Evolutionary conservation across 768 basidiomycete genomes (phyloP).

Genomic region (Tricholoma furcatifolium): DNA sequence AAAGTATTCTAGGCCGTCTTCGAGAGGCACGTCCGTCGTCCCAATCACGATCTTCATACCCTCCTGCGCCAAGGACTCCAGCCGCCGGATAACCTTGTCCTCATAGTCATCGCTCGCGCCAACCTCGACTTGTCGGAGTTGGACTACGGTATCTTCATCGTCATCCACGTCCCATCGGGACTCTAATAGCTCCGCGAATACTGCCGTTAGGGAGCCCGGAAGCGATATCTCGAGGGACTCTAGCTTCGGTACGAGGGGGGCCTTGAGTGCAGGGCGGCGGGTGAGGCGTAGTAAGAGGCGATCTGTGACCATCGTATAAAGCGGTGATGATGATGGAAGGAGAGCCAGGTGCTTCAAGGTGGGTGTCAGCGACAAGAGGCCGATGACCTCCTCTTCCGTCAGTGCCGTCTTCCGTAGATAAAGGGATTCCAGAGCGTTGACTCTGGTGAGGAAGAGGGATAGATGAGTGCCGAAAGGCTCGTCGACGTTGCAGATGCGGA

Average conservation of each 20-base stretch:
- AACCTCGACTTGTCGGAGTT: constrained; percentile 15
- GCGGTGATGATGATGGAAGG: constrained; percentile 27
- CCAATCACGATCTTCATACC: constrained; percentile 19
- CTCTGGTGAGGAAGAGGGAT: constrained; percentile 30
- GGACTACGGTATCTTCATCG: constrained; percentile 4
- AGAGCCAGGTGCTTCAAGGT: constrained; percentile 34
- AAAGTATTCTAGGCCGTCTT: constrained; percentile 14
- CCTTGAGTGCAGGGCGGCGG: constrained; percentile 26
- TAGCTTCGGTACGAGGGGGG: constrained; percentile 30
- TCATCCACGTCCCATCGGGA: constrained; percentile 22
- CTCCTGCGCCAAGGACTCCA: constrained; percentile 16
- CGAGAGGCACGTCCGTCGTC: constrained; percentile 13
- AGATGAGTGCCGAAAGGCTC: constrained; percentile 32
- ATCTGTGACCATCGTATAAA: constrained; percentile 30
- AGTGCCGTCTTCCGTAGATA: constrained; percentile 38
- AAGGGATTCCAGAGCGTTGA: constrained; percentile 31
- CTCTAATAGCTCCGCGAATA: constrained; percentile 36
- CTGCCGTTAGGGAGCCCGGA: constrained; percentile 28
- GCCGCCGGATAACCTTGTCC: constrained; percentile 12
- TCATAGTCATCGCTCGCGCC: constrained; percentile 16
- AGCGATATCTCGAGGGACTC: constrained; percentile 37
- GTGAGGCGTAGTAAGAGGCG: constrained; percentile 33
- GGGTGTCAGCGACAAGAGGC: constrained; percentile 30
- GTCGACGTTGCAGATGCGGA: constrained; percentile 39
- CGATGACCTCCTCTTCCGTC: constrained; percentile 32